Base-by-base conservation (phyloP, 148 eudicot genomes). In the Dianthus caryophyllus region DNA sequence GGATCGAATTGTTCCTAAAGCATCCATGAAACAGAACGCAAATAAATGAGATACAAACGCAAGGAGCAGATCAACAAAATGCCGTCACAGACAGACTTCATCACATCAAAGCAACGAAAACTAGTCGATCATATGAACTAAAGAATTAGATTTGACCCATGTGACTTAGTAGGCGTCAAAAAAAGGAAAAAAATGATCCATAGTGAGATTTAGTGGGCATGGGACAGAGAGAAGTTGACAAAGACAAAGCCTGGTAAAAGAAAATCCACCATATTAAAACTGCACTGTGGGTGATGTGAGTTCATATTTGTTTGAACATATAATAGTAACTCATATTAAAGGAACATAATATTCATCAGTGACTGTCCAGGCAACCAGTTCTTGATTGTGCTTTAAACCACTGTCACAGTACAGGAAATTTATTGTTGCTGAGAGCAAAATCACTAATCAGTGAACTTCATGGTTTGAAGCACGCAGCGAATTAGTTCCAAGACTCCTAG, bases 1-100 rank as follows among this genome's bases (percentile, higher is more conserved):
- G 96, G 96, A 79, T 84, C 88, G 76, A 93, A 93, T 58, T 78
- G 87, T 70, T 93, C 95, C 98, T 91, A 66, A 2, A 72, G 51
- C 15, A 68, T 17, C 29, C 21, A 39, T 3, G 48, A 63, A 33
- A n/a, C 2, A 33, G 27, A 30, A 16, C 9, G 27, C 39, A 69
- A 48, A 53, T 50, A 36, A 11, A 51, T 49, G 31, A 69, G 58
- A 48, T 20, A 43, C 5, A 27, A 24, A 58, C 17, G 43, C 9
- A 17, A 73, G 27, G 41, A 67, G 1, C 55, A 46, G 7, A 26
- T 16, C 26, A 52, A 52, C 18, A 53, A 17, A 11, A 61, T 2
- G 41, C 54, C 4, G 14, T 43, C 6, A 50, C 1, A 21, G 31
- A 18, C 2, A 49, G 22, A 33, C 10, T 29, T 63, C 9, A 56